Evolutionary conservation across 805 yeast genomes (phyloP), one percentile per base, ranked within the genome.

Genomic region (Schwanniomyces sp.): DNA sequence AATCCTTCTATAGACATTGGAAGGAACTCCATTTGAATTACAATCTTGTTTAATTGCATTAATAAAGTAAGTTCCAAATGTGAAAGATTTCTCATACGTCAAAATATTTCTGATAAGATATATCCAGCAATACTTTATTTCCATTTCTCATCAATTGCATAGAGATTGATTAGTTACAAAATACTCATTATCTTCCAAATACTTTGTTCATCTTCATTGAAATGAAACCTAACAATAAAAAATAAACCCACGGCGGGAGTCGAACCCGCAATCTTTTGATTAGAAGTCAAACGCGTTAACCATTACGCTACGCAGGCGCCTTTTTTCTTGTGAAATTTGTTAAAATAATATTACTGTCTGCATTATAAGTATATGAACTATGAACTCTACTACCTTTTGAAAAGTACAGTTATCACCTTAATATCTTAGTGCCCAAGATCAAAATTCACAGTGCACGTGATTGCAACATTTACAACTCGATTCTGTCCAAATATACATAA

Each of bases 241-340:
- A 44, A 44, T 45, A 53, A 66, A 67, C 71, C 72, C 72, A 68
- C 64, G 72, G 64, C 73, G 72, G 67, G 82, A 77, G 79, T 78
- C 82, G 82, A 78, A 78, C 82, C 79, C 81, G 76, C 76, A 78
- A 76, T 78, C 82, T 76, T 76, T 77, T 78, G 82, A 78, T 78
- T 77, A 78, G 82, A 78, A 78, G 81, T 78, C 81, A 78, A 78
- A 78, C 80, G 82, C 82, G 82, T 76, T 78, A 77, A 78, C 82
- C 82, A 78, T 78, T 78, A 76, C 81, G 82, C 82, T 76, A 78
- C 81, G 70, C 51, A 48, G 49, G 49, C 52, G 16, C 9, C 8
- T 2, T 37, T 11, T 37, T 24, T 37, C 6, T 29, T 4, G 6
- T 3, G 6, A 29, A 6, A 29, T 4, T 29, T 3, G 6, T n/a